Evolutionary conservation across 495 filamentous ascomycete species (phyloP), one percentile per base, ranked within the genome.

Genomic region (Penicillium coprophilum): DNA sequence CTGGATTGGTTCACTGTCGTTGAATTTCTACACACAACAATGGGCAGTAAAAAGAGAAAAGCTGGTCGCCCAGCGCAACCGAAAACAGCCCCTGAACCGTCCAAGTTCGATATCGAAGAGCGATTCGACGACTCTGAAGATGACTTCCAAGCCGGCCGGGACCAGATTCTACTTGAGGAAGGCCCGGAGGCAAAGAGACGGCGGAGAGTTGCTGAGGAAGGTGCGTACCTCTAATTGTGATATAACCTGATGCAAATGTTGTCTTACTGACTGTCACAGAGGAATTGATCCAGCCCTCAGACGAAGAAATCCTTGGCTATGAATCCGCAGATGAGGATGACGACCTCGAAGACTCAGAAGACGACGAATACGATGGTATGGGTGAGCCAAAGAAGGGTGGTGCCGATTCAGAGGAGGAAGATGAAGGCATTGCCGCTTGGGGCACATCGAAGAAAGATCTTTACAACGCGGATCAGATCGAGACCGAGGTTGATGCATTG

Each of bases 101-200:
- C 76, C 43, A 77, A 75, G 56, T 80, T 70, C 47, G 62, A 77
- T 50, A 82, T 85, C n/a, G 92, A 87, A 74, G 83, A 89, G 68
- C 87, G 93, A 65, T 87, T 96, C 60, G 91, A 92, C 63, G 86
- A 95, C 65, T 93, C 91, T 2, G 90, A 95, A 64, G 94, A 98
- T 73, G 91, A 94, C 57, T 96, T 96, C 72, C 87, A 89, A 62
- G 73, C 89, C 38, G 84, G 89, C 53, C 83, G 89, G 30, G 93
- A 97, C 70, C 85, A 90, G 61, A 83, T 98, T 50, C 71, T 95
- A 62, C 77, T 98, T 24, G 90, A 94, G 44, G 89, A 93, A 58
- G 85, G 78, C 28, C 88, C 87, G 28, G 84, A 87, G 27, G 82
- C 86, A 41, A 96, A 94, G 77, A 84, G 87, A 60, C 78, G 85